Evolutionary conservation across 352 stramenopile species (phyloP), one percentile per base, ranked within the genome.

Genomic region (Globisporangium parvum): DNA sequence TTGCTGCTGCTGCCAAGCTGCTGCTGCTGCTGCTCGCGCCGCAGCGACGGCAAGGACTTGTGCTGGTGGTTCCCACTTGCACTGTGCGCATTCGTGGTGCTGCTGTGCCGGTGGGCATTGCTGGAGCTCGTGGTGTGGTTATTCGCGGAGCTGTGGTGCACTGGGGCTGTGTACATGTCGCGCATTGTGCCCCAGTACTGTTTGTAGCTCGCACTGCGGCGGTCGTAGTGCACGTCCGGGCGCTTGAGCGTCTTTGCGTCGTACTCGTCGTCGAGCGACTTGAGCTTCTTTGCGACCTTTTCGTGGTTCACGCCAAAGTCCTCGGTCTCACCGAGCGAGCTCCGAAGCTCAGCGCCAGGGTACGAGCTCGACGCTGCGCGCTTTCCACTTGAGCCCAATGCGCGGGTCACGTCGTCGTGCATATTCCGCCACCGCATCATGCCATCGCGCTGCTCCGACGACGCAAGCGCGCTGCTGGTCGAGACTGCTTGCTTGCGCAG

Each of bases 191-290:
- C 77, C 76, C 78, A 88, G 55, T 87, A 91, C 54, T 85, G 66
- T 60, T 88, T 87, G 59, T 87, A 87, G 48, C 65, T 67, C 21
- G 72, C 64, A 58, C 72, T 87, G 26, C 66, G 57, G 35, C 70
- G 76, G 62, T 87, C 77, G 49, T 48, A 65, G 60, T 70, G 82
- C 9, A 55, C 52, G 18, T 71, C 64, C 0, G 61, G 59, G 10
- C 57, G 60, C 23, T 68, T 70, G 44, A 85, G 69, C 47, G 69
- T 72, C 42, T 78, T 87, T 23, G 76, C 77, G 47, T 82, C 70
- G 64, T 84, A 91, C 65, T 88, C 77, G n/a, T 73, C 76, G 41
- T 91, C 77, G 15, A 88, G 64, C 14, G 75, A 85, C 54, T 79
- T 84, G 39, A 88, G 73, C 57, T 87, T 88, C 55, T 87, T 85